Evolutionary conservation across 495 filamentous ascomycete genomes (phyloP).

Genomic region (Paragyromitra xinjiangensis): DNA sequence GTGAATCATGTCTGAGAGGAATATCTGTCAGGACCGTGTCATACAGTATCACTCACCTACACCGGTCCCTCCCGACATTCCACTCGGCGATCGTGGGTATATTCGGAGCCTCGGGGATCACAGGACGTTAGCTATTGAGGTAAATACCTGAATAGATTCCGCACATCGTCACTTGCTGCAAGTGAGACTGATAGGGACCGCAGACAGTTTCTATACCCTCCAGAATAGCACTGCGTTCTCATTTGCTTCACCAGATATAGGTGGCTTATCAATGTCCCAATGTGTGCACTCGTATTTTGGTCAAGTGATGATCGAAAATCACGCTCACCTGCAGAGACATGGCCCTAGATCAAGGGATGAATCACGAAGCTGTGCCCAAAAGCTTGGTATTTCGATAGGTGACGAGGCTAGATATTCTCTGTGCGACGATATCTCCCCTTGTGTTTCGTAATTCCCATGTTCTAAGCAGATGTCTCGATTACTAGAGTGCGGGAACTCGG

Average conservation of each 20-base stretch:
- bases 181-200: not conserved
- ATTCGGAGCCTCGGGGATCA: not conserved
- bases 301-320: not conserved
- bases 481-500: not conserved
- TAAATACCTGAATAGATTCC: not conserved
- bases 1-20: not conserved
- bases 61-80: not conserved
- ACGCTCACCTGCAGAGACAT: not conserved
- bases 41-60: conserved; percentile 7
- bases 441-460: not conserved
- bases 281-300: not conserved
- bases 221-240: not conserved
- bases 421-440: not conserved
- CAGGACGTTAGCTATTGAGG: not conserved
- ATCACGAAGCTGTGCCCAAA: conserved; percentile 2
- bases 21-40: not conserved
- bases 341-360: not conserved
- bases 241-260: not conserved
- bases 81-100: not conserved
- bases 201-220: not conserved
- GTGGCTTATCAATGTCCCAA: not conserved
- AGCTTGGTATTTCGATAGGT: not conserved
- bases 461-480: not conserved
- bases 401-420: not conserved
- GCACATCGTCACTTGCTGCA: not conserved